These are phyloP conservation scores for Ceriops decandra DNA, from an alignment of 345 rosid genomes.

Conservation along the genomic window DNA sequence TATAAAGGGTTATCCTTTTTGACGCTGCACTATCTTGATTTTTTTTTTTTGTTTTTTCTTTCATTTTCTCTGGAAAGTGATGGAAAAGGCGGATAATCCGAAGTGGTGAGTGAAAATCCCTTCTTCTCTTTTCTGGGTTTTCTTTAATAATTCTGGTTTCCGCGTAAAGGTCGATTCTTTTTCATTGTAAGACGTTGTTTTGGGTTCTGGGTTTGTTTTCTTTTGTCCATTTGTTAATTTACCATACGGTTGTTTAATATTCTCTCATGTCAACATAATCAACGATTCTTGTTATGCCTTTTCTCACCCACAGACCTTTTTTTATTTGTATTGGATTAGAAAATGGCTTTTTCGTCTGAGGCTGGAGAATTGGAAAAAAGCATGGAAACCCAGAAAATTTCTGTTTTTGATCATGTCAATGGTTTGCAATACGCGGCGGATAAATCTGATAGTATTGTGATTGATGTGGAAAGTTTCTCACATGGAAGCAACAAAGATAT, in stretches of 20 bases:
- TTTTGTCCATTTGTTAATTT: conserved; percentile 3
- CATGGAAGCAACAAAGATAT: conserved; percentile 38
- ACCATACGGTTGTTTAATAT: neutral
- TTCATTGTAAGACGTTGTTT: conserved; percentile 19
- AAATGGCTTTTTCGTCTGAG: neutral
- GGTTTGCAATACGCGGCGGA: conserved; percentile 42
- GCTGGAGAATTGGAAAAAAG: conserved; percentile 17
- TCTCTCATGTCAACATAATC: neutral
- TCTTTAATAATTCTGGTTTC: neutral
- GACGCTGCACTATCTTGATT: neutral
- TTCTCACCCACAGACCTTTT: neutral
- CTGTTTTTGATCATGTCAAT: conserved; percentile 45
- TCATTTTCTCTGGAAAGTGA: conserved; percentile 26
- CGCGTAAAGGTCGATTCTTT: neutral
- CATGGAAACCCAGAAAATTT: conserved; percentile 28
- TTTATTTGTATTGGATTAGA: conserved; percentile 11
- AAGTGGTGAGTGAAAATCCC: conserved; percentile 38
- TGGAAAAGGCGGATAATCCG: conserved; percentile 49
- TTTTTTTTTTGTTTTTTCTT: neutral
- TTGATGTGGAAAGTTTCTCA: conserved; percentile 63
- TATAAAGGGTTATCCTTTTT: neutral
- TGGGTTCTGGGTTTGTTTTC: conserved; percentile 11
- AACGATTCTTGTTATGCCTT: neutral
- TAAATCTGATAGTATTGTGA: conserved; percentile 60
- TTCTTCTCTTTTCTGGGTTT: conserved; percentile 8